Evolutionary conservation across 1,139 yeast genomes (phyloP).

Genomic region (Magnusiomyces suaveolens): DNA sequence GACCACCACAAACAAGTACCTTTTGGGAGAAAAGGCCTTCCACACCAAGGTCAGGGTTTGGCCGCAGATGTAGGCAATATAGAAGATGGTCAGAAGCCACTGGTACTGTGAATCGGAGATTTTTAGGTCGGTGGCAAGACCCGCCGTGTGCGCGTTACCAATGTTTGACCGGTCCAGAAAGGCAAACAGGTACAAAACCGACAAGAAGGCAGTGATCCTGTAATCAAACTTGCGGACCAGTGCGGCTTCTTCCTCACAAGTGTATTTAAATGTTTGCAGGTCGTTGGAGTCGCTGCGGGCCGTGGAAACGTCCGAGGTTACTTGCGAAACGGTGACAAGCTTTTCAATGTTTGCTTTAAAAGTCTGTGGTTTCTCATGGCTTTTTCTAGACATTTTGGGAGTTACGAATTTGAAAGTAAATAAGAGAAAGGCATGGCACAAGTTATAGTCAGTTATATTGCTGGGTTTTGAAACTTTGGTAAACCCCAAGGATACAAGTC

Average conservation of each 20-base stretch:
- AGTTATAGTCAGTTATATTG: too few relatives aligned
- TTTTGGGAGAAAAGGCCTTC: conserved; percentile 13
- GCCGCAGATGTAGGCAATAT: conserved; percentile 26
- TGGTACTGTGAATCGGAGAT: conserved; percentile 36
- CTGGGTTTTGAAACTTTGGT: too few relatives aligned
- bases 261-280: conserved; percentile 27
- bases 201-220: conserved; percentile 21
- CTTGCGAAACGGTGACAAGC: too few relatives aligned
- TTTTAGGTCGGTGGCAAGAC: conserved; percentile 40
- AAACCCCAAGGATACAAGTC: too few relatives aligned
- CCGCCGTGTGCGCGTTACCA: conserved; percentile 44
- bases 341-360: too few relatives aligned
- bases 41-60: conserved; percentile 18
- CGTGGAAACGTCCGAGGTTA: too few relatives aligned
- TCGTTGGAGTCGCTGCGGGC: too few relatives aligned
- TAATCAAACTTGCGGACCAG: conserved; percentile 20
- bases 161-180: conserved; percentile 39
- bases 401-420: too few relatives aligned
- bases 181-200: conserved; percentile 23
- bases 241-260: conserved; percentile 16
- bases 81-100: conserved; percentile 18
- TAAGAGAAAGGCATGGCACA: too few relatives aligned
- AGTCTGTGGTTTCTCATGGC: too few relatives aligned
- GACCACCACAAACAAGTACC: conserved; percentile 14
- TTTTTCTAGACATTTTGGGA: too few relatives aligned